These are phyloP conservation scores for Protomyces inundatus DNA, from an alignment of 1,139 yeast genomes.

Conservation along the genomic window DNA sequence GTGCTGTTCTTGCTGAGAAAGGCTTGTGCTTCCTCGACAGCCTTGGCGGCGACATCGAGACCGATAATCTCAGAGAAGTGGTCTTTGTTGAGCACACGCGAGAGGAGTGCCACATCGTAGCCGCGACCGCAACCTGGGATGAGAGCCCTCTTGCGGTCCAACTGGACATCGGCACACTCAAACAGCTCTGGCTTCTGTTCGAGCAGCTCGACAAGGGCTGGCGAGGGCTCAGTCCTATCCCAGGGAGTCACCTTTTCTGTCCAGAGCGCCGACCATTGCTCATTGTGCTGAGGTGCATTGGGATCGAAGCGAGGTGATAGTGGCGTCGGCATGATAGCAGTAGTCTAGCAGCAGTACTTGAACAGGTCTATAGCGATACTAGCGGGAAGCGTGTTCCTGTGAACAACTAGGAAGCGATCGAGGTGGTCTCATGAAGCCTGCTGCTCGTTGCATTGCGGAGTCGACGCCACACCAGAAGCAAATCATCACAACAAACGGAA, in stretches of 20 bases:
- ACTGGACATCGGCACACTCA: neutral
- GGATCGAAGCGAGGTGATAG: neutral
- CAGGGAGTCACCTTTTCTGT: neutral
- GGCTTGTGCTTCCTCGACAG: neutral
- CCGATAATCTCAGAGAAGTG: neutral
- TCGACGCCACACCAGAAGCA: too few species aligned
- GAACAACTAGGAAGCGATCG: too few species aligned
- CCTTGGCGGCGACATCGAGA: neutral
- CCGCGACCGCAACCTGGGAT: conserved; percentile 16
- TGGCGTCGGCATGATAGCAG: neutral
- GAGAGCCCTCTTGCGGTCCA: neutral
- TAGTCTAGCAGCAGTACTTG: too few species aligned
- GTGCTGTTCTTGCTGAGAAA: neutral
- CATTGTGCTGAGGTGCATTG: neutral
- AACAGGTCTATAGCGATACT: too few species aligned
- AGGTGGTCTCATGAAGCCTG: too few species aligned
- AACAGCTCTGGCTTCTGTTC: neutral
- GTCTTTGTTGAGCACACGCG: neutral
- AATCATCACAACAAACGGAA: too few species aligned
- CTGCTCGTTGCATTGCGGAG: too few species aligned
- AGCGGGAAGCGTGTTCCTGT: too few species aligned
- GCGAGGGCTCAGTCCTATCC: neutral
- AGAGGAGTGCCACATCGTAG: conserved; percentile 1
- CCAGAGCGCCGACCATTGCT: neutral
- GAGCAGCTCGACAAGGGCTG: neutral